A percentile compares a stretch with the other conserved stretches of the same genome.
These are phyloP conservation scores for Coffea eugenioides DNA, from an alignment of 257 asterid genomes.

Conservation along the genomic window DNA sequence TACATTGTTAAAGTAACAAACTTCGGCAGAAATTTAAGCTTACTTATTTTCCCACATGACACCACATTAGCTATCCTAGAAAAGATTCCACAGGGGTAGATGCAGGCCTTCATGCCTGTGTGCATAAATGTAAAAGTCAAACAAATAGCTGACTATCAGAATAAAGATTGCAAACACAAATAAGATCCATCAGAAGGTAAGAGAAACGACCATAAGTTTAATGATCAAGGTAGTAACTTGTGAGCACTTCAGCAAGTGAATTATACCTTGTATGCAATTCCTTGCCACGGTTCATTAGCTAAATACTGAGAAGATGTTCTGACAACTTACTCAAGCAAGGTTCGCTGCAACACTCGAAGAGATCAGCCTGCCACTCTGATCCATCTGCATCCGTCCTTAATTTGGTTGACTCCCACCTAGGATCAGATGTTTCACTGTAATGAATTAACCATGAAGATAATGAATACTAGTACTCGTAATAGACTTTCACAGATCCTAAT, in stretches of 20 bases:
- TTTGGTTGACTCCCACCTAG: conserved; percentile 18
- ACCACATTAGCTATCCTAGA: conserved; percentile 13
- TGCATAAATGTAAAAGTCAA: background rate
- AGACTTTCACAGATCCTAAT: background rate
- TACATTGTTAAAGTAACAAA: background rate
- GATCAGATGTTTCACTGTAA: background rate
- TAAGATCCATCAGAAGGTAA: background rate
- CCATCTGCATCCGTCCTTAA: conserved; percentile 6
- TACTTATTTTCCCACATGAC: conserved; percentile 20
- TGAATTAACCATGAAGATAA: background rate
- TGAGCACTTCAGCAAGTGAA: background rate
- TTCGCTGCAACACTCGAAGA: conserved; percentile 19
- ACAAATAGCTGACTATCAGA: background rate
- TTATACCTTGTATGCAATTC: background rate
- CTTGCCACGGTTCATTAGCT: background rate
- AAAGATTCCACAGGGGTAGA: conserved; percentile 12
- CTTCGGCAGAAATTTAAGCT: background rate
- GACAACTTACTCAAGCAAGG: conserved; percentile 16
- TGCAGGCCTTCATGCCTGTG: conserved; percentile 20
- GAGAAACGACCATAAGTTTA: no score
- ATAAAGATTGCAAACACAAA: background rate
- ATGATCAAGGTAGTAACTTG: background rate
- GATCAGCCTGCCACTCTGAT: conserved; percentile 23
- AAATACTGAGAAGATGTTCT: background rate
- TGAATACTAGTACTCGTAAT: no score